Evolutionary conservation across 2,329 filamentous ascomycete genomes (phyloP).

Genomic region (Massarina eburnea): DNA sequence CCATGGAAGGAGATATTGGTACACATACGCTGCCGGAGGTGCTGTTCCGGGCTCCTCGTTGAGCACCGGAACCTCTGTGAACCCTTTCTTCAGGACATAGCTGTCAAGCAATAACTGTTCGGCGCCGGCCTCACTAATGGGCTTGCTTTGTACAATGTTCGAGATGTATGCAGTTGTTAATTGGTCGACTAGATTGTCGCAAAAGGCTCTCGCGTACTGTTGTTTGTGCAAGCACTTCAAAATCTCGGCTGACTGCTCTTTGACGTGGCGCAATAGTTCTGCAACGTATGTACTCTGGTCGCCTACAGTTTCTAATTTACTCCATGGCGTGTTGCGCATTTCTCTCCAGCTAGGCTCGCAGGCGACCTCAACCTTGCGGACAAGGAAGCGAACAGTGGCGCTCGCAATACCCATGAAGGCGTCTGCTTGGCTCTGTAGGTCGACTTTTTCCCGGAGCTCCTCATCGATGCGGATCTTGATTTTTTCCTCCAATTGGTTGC

Average conservation of each 20-base stretch:
- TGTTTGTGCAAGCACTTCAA: conserved; percentile 79
- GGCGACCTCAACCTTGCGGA: conserved; percentile 78
- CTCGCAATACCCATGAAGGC: conserved; percentile 94
- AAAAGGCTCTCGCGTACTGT: conserved; percentile 92
- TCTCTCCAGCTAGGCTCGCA: conserved; percentile 91
- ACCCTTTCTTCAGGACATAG: conserved; percentile 81
- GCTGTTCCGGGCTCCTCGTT: conserved; percentile 60
- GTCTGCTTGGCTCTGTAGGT: conserved; percentile 90
- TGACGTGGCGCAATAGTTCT: conserved; percentile 74
- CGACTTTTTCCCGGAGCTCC: conserved; percentile 72
- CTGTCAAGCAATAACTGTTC: conserved; percentile 98
- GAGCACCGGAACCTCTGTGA: conserved; percentile 69
- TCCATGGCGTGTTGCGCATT: conserved; percentile 96
- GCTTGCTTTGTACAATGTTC: conserved; percentile 85
- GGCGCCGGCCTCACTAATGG: conserved; percentile 89
- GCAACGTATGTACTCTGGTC: conserved; percentile 92
- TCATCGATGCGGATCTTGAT: conserved; percentile 88
- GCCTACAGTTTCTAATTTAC: conserved; percentile 86
- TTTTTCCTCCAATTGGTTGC: conserved; percentile 89
- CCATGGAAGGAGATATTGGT: conserved; percentile 1
- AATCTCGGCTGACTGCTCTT: conserved; percentile 72
- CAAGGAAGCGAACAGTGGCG: conserved; percentile 79
- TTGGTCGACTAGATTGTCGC: conserved; percentile 91
- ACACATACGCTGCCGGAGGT: conserved; percentile 51
- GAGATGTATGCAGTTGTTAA: conserved; percentile 76